These are phyloP conservation scores for Tylopilus vinaceipallidus DNA, from an alignment of 768 basidiomycete genomes.

Conservation along the genomic window DNA sequence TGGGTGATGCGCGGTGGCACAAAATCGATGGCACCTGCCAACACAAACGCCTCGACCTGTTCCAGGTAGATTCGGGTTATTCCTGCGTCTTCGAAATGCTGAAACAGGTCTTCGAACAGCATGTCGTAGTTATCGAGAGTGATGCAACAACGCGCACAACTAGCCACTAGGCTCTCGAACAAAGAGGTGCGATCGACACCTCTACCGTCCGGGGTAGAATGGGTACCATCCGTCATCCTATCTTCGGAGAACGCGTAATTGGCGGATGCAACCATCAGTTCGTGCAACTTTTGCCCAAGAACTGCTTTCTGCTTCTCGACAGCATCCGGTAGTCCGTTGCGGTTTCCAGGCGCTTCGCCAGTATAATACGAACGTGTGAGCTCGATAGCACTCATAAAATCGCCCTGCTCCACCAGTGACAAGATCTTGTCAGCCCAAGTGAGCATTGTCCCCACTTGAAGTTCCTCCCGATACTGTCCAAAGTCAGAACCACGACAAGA, in stretches of 20 bases:
- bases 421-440: constrained; percentile 96
- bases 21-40: constrained; percentile 66
- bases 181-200: constrained; percentile 90
- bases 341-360: constrained; percentile 79
- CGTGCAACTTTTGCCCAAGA: constrained; percentile 73
- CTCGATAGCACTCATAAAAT: constrained; percentile 90
- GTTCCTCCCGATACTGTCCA: constrained; percentile 56
- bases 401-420: constrained; percentile 75
- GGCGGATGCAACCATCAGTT: constrained; percentile 84
- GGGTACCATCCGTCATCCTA: constrained; percentile 87
- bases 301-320: constrained; percentile 53
- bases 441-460: constrained; percentile 81
- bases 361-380: constrained; percentile 79
- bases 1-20: constrained; percentile 91
- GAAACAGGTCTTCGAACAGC: constrained; percentile 91
- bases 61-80: constrained; percentile 82
- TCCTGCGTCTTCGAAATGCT: constrained; percentile 79
- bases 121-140: constrained; percentile 80
- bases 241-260: constrained; percentile 94
- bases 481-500: constrained; percentile 5
- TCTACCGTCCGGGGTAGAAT: constrained; percentile 74
- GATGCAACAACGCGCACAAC: constrained; percentile 77
- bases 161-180: constrained; percentile 83
- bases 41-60: constrained; percentile 78
- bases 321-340: constrained; percentile 79